Base-by-base conservation (phyloP, 768 basidiomycete species). In the Chalciporus sphaerocephalus region DNA sequence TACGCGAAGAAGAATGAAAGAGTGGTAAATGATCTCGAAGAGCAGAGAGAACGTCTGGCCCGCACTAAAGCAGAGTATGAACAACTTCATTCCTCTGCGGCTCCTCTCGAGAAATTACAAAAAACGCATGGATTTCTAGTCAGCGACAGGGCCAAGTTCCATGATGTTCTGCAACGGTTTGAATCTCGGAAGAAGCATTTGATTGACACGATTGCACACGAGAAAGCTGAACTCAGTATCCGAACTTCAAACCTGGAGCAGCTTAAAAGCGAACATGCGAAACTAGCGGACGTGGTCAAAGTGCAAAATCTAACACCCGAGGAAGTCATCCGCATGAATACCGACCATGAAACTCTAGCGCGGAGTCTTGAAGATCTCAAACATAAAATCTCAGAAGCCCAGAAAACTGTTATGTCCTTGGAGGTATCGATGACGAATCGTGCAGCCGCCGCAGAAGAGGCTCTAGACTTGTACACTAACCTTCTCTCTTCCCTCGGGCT, bases 281-380 rank as follows among this genome's bases (percentile, higher is more conserved):
- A 74, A 44, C 72, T 93, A 20, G 68, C 71, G 8, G 73, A 76
- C 1, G 76, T 84, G 2, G 89, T 98, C 22, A 84, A 83, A 57
- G 79, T 72, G 24, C 96, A 99, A 64, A 94, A 96, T 58, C 75
- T 99, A 35, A 80, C 88, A 2, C 87, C 88, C 0, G 91, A 94
- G 64, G 94, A 99, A 66, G 92, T 96, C 33, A 68, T 79, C 43
- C 83, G 83, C 28, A 94, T 99, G 90, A 93, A 86, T 56, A 81
- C 81, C 5, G 93, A 97, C 53, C 86, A 92, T 46, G 89, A 93
- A 55, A 80, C 74, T 21, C 74, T 95, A 27, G 71, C 79, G 4
- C 78, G 81, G 40, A 86, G 78, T 54, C 67, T 92, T 43, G 83
- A 86, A 51, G 87, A 89, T 49, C 78, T 93, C 44, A 85, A 80